These are phyloP conservation scores for Coemansia sp. DNA, from an alignment of 192 early-diverging fungal genomes.

Conservation along the genomic window DNA sequence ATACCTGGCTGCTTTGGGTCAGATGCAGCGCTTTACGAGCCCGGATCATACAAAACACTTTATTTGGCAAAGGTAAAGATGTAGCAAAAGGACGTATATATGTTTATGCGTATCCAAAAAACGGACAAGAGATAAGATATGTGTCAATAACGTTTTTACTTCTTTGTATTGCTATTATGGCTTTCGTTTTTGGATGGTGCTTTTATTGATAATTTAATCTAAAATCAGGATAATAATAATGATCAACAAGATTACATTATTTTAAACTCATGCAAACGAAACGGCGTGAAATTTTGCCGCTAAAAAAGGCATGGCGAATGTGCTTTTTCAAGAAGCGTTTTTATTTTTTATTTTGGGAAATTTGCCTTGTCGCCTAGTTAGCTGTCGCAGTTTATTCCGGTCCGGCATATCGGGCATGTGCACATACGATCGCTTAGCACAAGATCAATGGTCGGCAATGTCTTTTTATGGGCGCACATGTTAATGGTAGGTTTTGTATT, in stretches of 20 bases:
- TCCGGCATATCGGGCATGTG: slow-evolving; percentile 47
- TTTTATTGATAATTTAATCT: too few species aligned
- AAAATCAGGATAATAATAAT: too few species aligned
- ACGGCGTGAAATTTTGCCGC: too few species aligned
- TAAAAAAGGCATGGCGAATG: too few species aligned
- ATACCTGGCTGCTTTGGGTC: neutral
- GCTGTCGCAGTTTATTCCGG: slow-evolving; percentile 31
- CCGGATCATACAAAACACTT: slow-evolving; percentile 2
- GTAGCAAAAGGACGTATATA: neutral
- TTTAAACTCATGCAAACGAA: too few species aligned
- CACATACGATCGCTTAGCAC: slow-evolving; percentile 39
- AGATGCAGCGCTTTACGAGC: neutral
- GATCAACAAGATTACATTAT: too few species aligned
- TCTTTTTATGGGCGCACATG: neutral
- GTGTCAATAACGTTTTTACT: too few species aligned
- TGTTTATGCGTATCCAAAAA: neutral
- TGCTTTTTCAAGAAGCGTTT: too few species aligned
- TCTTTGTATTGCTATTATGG: too few species aligned
- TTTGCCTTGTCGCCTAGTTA: neutral
- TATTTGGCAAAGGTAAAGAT: neutral
- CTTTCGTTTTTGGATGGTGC: too few species aligned
- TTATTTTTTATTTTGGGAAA: neutral
- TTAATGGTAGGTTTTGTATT: neutral
- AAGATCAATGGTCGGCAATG: neutral
- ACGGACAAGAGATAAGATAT: too few species aligned